Conservation (phyloP, 208 protist species). For the Trypanosoma avium region DNA sequence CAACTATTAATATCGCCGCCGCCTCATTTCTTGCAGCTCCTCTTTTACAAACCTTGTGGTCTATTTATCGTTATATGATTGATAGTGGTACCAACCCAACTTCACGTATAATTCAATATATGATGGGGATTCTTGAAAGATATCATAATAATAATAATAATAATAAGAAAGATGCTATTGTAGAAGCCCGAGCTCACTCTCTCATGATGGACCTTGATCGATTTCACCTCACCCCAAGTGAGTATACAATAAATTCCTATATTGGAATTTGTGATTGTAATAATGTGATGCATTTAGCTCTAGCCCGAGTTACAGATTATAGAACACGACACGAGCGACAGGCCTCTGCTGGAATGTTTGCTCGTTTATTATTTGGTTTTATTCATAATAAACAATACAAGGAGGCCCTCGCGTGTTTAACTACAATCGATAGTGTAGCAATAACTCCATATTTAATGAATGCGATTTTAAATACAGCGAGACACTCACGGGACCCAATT, state of each 20-base stretch:
- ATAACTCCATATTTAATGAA: slow-evolving; percentile 65
- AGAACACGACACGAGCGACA: slow-evolving; percentile 67
- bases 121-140: slow-evolving; percentile 77
- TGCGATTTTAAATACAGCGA: slow-evolving; percentile 58
- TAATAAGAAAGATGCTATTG: slow-evolving; percentile 25
- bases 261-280: slow-evolving; percentile 62
- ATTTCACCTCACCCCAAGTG: slow-evolving; percentile 58
- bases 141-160: slow-evolving; percentile 23
- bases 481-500: slow-evolving; percentile 56
- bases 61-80: slow-evolving; percentile 78
- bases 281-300: slow-evolving; percentile 72
- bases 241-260: slow-evolving; percentile 79
- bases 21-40: slow-evolving; percentile 37
- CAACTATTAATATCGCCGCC: slow-evolving; percentile 34
- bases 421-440: slow-evolving; percentile 59
- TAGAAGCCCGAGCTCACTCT: slow-evolving; percentile 76
- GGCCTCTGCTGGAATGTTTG: slow-evolving; percentile 52
- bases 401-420: slow-evolving; percentile 58
- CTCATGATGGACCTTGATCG: slow-evolving; percentile 82
- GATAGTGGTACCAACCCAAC: slow-evolving; percentile 84
- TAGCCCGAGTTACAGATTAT: slow-evolving; percentile 75
- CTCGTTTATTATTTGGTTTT: slow-evolving; percentile 63
- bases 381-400: slow-evolving; percentile 56
- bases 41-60: slow-evolving; percentile 54
- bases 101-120: slow-evolving; percentile 57